phyloP scores from a whole-genome alignment of 805 yeast species.

The Kodamaea sagamina region DNA sequence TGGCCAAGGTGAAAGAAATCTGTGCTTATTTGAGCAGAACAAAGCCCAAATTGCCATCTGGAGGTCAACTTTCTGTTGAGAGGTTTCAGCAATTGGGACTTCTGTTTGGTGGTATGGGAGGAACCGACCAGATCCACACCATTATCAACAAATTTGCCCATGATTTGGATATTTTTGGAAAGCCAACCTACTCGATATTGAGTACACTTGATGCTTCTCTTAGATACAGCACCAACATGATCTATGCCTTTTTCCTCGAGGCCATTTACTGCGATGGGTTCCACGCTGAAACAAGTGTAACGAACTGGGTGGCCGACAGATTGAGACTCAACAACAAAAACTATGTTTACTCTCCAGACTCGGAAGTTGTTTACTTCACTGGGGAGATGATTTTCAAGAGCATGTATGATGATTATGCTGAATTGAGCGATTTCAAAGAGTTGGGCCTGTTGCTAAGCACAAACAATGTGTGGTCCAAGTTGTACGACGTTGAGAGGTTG shows the following conservation, averaged over 20 bases:
- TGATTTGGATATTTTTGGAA: conserved; percentile 38
- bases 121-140: conserved; percentile 49
- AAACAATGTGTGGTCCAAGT: conserved; percentile 35
- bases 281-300: conserved; percentile 16
- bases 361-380: conserved; percentile 45
- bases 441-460: conserved; percentile 42
- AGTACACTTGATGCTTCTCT: conserved; percentile 31
- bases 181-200: conserved; percentile 42
- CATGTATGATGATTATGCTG: conserved; percentile 51
- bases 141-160: conserved; percentile 42
- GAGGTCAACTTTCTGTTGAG: conserved; percentile 50
- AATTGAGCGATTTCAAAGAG: conserved; percentile 39
- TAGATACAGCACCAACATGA: conserved; percentile 54
- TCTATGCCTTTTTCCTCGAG: conserved; percentile 60
- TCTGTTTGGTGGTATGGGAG: conserved; percentile 52
- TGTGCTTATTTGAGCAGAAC: conserved; percentile 32
- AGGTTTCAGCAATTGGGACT: conserved; percentile 57
- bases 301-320: conserved; percentile 54
- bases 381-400: conserved; percentile 59
- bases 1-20: conserved; percentile 37
- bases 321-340: conserved; percentile 28
- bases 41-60: conserved; percentile 47
- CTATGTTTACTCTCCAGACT: conserved; percentile 6
- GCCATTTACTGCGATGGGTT: conserved; percentile 55
- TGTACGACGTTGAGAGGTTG: conserved; percentile 38